Evolutionary conservation across 1,284 basidiomycete species (phyloP).

Genomic region (Trametes sp.): DNA sequence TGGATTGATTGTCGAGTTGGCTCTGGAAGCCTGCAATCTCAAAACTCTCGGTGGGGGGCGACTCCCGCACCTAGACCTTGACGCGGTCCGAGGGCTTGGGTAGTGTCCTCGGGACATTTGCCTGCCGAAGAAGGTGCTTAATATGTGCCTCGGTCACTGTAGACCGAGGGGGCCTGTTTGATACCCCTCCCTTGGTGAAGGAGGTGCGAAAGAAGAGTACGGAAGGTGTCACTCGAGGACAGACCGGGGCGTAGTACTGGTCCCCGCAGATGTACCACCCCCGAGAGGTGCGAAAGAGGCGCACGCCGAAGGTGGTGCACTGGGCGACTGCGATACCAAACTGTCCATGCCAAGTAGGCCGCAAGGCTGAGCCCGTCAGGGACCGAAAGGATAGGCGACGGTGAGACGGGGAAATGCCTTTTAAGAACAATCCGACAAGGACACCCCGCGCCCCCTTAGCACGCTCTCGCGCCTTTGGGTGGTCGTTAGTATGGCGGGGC

Average conservation of each 20-base stretch:
- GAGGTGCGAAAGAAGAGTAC: not conserved
- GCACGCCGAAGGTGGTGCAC: not conserved
- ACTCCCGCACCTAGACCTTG: not conserved
- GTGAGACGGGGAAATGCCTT: not conserved
- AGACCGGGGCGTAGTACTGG: not conserved
- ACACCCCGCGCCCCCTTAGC: not conserved
- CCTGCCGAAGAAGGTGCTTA: not conserved
- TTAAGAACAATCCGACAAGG: conserved; percentile 1
- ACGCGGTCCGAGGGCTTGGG: not conserved
- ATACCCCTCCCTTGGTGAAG: not conserved
- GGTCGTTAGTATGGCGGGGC: not conserved
- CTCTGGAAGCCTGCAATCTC: too few species aligned
- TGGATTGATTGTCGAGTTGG: too few species aligned
- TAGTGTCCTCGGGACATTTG: not conserved
- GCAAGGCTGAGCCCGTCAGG: not conserved
- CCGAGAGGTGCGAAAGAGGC: conserved; percentile 1
- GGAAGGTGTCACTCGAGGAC: not conserved
- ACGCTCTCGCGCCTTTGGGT: not conserved
- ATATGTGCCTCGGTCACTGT: not conserved
- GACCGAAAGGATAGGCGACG: conserved; percentile 3
- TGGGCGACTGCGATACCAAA: conserved; percentile 1
- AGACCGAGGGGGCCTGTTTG: not conserved
- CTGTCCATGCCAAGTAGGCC: not conserved
- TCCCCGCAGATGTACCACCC: conserved; percentile 1
- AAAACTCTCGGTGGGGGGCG: not conserved